Percentiles rank a stretch among this genome's conserved stretches.
These are phyloP conservation scores for Beauveria bassiana DNA, from an alignment of 2,329 filamentous ascomycete genomes.

Conservation along the genomic window DNA sequence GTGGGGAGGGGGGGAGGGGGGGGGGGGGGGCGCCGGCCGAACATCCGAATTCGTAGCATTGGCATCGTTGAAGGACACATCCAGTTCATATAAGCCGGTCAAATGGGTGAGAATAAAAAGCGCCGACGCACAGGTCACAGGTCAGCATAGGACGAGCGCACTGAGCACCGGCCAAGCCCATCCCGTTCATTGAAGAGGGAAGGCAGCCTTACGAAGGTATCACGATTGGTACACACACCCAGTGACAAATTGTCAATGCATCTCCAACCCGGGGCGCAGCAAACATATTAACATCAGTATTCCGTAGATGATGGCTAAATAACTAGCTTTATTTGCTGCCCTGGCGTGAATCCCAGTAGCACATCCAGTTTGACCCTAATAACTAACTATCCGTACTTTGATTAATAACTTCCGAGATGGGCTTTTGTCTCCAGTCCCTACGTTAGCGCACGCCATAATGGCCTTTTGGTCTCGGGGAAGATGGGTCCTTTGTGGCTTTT, in stretches of 20 bases:
- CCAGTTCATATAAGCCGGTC: not conserved
- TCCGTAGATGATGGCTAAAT: too few species aligned
- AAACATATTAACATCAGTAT: not conserved
- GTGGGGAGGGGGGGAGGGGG: too few species aligned
- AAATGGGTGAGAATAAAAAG: not conserved
- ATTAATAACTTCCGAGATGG: conserved; percentile 12
- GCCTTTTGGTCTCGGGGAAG: not conserved
- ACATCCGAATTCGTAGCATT: not conserved
- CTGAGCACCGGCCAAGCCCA: not conserved
- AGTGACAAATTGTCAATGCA: not conserved
- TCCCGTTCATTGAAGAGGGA: not conserved
- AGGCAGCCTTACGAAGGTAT: not conserved
- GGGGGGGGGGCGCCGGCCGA: not conserved
- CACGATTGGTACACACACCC: not conserved
- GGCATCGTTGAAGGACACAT: not conserved
- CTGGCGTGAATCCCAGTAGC: not conserved
- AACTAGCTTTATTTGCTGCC: not conserved
- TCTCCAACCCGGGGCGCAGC: not conserved
- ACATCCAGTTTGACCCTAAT: not conserved
- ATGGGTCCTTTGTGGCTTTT: not conserved
- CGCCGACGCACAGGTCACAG: not conserved
- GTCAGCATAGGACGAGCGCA: not conserved
- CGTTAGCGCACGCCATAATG: conserved; percentile 1
- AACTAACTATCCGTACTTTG: not conserved
- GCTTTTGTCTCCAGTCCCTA: conserved; percentile 3